Evolutionary conservation across 257 asterid species (phyloP), one percentile per base, ranked within the genome.

Genomic region (Misopates orontium): DNA sequence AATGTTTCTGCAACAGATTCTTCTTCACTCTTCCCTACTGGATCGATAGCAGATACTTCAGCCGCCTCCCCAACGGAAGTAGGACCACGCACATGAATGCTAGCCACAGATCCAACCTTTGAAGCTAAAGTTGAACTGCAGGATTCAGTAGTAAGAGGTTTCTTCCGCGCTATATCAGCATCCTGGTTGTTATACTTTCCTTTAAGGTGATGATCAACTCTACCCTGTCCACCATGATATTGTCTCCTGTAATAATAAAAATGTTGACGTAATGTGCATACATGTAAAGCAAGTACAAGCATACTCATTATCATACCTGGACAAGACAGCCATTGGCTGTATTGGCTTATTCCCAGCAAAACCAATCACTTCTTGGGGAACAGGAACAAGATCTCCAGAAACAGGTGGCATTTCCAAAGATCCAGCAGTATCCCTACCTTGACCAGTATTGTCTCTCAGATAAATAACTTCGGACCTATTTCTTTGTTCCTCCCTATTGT

Each of bases 121-220:
- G 79, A 56, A 45, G 73, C 66, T 60, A 56, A 45, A 63, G 59
- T 67, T 56, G 56, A 67, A 56, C 68, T 52, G n/a, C 79, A 61
- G 45, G 79, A 72, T 58, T 78, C 98, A 45, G 81, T 62, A 18
- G 78, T 67, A 11, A 56, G 66, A 64, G 83, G 73, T 66, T 71
- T 84, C 78, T 66, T 84, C 62, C 71, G 78, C 93, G 84, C 68
- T 52, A 85, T 90, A 81, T 85, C 91, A 71, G 73, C 77, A 65
- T 79, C 85, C 42, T 76, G 84, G 60, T 66, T 65, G 65, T 71
- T 76, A 71, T 76, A 71, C 79, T 77, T 83, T 28, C 87, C 88
- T 85, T 79, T 84, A 70, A 79, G 80, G 70, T 40, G 82, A 77
- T 81, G 79, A 28, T 80, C 87, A 58, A 49, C 77, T 79, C 85